Evolutionary conservation across 768 basidiomycete genomes (phyloP).

Genomic region (Xanthoconium purpureum): DNA sequence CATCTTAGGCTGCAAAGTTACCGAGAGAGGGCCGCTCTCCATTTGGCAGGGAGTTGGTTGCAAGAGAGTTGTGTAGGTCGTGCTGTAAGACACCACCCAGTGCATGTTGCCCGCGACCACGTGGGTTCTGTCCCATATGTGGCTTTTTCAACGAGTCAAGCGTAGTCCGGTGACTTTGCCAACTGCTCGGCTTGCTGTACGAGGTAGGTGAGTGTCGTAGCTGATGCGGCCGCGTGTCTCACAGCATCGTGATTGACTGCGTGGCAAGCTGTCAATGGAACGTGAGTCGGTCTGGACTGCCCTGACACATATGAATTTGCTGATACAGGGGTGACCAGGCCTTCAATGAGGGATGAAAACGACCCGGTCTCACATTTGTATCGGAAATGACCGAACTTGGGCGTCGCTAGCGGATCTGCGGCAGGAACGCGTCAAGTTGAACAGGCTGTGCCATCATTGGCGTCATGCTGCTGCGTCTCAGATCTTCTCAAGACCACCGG

Average conservation of each 20-base stretch:
- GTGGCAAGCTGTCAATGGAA: neutral
- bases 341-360: no score
- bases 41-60: neutral
- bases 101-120: neutral
- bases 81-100: neutral
- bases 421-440: constrained; percentile 8
- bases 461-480: constrained; percentile 6
- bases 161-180: no score
- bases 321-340: neutral
- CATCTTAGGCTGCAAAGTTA: neutral
- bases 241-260: neutral
- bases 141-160: no score
- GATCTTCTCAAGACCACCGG: constrained; percentile 14
- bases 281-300: neutral
- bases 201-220: neutral
- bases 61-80: neutral
- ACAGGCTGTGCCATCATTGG: constrained; percentile 20
- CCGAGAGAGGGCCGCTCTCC: neutral
- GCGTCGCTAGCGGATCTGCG: constrained; percentile 15
- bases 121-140: no score
- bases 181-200: no score
- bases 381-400: constrained; percentile 4
- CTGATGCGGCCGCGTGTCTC: neutral
- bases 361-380: neutral
- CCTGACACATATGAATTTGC: constrained; percentile 11